Percentiles rank a stretch among this genome's conserved stretches.
phyloP scores from a whole-genome alignment of 805 yeast genomes.

The Lachancea meyersii region DNA sequence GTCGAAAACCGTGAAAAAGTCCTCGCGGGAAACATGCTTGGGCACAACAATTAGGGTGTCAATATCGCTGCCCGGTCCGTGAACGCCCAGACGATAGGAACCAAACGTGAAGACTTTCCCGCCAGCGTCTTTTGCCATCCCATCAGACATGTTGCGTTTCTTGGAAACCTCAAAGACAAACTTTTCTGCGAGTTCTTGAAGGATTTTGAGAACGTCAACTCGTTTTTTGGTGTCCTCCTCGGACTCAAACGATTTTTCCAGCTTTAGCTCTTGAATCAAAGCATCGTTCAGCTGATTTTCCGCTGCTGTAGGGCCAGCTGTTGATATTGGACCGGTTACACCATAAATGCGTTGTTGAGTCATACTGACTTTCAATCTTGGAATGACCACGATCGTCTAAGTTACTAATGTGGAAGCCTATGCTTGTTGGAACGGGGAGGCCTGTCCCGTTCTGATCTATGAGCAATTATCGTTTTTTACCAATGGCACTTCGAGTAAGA shows the following conservation, averaged over 20 bases:
- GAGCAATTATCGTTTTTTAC: no score
- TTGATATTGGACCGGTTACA: conserved; percentile 61
- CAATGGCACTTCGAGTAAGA: background rate
- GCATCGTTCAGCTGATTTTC: conserved; percentile 72
- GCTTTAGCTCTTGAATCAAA: conserved; percentile 71
- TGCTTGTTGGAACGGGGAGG: background rate
- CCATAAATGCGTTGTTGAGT: conserved; percentile 32
- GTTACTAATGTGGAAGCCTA: background rate
- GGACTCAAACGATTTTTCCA: conserved; percentile 81
- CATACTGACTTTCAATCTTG: conserved; percentile 13
- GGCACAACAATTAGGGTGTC: conserved; percentile 97
- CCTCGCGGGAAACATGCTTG: conserved; percentile 85
- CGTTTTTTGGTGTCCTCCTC: conserved; percentile 80
- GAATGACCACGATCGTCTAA: background rate
- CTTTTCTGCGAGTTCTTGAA: conserved; percentile 71
- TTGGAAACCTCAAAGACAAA: conserved; percentile 79
- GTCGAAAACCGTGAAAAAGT: conserved; percentile 79
- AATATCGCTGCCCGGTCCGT: conserved; percentile 97
- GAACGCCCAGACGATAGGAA: conserved; percentile 89
- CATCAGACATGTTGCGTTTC: conserved; percentile 88
- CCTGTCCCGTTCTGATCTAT: no score
- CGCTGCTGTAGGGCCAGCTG: conserved; percentile 74
- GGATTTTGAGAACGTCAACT: conserved; percentile 58
- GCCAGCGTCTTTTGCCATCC: conserved; percentile 96
- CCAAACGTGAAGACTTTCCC: conserved; percentile 97